A percentile compares a stretch with the other conserved stretches of the same genome.
phyloP scores from a whole-genome alignment of 257 asterid genomes.

The Lavandula angustifolia region DNA sequence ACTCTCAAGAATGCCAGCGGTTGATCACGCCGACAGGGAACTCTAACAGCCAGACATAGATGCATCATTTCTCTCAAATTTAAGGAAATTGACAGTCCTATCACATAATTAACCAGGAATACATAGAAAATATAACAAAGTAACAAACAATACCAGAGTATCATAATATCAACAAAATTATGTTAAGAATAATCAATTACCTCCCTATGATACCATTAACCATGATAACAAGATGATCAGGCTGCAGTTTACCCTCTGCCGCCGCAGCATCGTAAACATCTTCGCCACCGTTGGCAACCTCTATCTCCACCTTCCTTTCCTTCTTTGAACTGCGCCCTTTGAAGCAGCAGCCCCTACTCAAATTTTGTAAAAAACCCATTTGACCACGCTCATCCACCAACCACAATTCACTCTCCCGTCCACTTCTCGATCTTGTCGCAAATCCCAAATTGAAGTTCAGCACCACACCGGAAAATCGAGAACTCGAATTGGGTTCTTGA shows the following conservation, averaged over 20 bases:
- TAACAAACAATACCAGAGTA: background rate
- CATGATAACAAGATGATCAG: slow-evolving; percentile 80
- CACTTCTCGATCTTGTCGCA: slow-evolving; percentile 33
- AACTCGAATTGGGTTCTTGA: slow-evolving; percentile 43
- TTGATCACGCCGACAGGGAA: slow-evolving; percentile 10
- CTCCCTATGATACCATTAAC: slow-evolving; percentile 88
- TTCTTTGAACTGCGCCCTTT: slow-evolving; percentile 40
- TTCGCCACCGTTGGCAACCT: slow-evolving; percentile 66
- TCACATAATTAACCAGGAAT: background rate
- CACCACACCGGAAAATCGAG: slow-evolving; percentile 35
- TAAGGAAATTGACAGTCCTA: slow-evolving; percentile 6
- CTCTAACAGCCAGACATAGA: background rate
- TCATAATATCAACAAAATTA: background rate
- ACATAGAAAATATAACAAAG: too few relatives aligned
- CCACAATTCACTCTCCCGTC: slow-evolving; percentile 34
- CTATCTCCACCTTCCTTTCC: slow-evolving; percentile 58
- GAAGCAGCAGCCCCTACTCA: slow-evolving; percentile 72
- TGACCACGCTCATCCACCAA: slow-evolving; percentile 46
- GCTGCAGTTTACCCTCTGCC: slow-evolving; percentile 55
- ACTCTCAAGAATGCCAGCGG: background rate
- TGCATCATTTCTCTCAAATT: background rate
- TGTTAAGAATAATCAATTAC: slow-evolving; percentile 30
- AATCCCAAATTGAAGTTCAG: slow-evolving; percentile 40
- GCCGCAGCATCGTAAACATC: slow-evolving; percentile 64
- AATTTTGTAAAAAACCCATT: slow-evolving; percentile 54